phyloP scores from a whole-genome alignment of 1,284 basidiomycete genomes.

The Irpex sp. region DNA sequence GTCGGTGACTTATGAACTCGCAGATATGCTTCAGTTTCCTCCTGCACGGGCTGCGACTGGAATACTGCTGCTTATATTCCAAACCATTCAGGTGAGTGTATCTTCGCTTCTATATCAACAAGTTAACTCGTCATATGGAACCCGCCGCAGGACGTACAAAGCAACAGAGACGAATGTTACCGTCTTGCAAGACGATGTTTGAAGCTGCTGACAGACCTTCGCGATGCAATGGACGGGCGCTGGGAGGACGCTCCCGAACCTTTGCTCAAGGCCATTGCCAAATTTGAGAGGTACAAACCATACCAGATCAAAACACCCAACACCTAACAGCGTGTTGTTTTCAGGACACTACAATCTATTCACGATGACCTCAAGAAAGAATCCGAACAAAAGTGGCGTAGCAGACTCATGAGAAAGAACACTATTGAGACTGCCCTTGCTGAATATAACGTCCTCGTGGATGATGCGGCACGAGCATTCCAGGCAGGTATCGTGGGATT shows the following conservation, averaged over 20 bases:
- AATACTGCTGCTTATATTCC: slow-evolving; percentile 39
- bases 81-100: slow-evolving; percentile 41
- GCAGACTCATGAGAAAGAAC: slow-evolving; percentile 18
- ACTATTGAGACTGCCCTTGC: slow-evolving; percentile 19
- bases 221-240: slow-evolving; percentile 43
- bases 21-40: slow-evolving; percentile 35
- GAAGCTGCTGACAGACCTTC: slow-evolving; percentile 41
- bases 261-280: slow-evolving; percentile 39
- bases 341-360: slow-evolving; percentile 16
- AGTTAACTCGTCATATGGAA: too few species aligned
- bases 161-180: slow-evolving; percentile 39
- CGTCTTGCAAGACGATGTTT: slow-evolving; percentile 42
- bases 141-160: slow-evolving; percentile 19
- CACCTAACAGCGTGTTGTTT: neutral
- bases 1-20: slow-evolving; percentile 17
- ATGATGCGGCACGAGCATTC: slow-evolving; percentile 22
- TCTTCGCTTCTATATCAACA: slow-evolving; percentile 2
- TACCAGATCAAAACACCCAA: neutral
- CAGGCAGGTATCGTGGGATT: slow-evolving; percentile 12
- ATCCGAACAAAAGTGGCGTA: slow-evolving; percentile 19
- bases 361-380: slow-evolving; percentile 17
- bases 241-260: slow-evolving; percentile 41
- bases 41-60: slow-evolving; percentile 39
- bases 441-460: slow-evolving; percentile 15
- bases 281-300: slow-evolving; percentile 37